Evolutionary conservation across 1,284 basidiomycete species (phyloP), one percentile per base, ranked within the genome.

Genomic region (Boletus albobrunnescens): DNA sequence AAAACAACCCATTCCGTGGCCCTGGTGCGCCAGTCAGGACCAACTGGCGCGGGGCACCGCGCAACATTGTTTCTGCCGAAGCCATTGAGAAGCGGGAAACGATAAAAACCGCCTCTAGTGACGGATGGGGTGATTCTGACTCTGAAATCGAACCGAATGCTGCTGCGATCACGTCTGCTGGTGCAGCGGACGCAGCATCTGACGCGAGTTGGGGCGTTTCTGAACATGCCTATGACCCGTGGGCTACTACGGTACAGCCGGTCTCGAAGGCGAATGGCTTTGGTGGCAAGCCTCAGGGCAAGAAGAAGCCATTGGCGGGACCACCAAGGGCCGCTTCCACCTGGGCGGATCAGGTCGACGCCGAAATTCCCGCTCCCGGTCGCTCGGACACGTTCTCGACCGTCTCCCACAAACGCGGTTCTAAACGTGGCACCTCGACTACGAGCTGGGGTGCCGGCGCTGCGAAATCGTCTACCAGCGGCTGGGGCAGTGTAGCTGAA

Each of bases 21-120:
- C 46, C 63, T 14, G 62, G 65, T n/a, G 65, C 64, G 3, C 60
- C 62, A 1, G 58, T 64, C 42, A 67, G 37, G 52, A 67, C 60
- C 1, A 64, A 59, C 31, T 64, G 62, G 62, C 64, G 60, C 3
- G 62, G 65, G 1, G 33, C 52, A 12, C 65, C 62, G 9, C 62
- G 62, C 5, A 47, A 46, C 12, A 64, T 63, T 24, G 53, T 67
- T 7, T 49, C 61, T 12, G 51, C 56, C 0, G 63, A 57, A 30
- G 32, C 45, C 11, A 54, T 66, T 0, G 65, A 63, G 47, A 40
- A 56, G 36, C 56, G 58, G 23, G 65, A 67, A 7, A 41, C 47
- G n/a, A 26, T 42, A 6, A 52, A 61, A 31, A 41, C 1, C 24
- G 30, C 24, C 3, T 51, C 49, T 1, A 40, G 44, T 8, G 52